These are phyloP conservation scores for Trichaptum fuscoviolaceum DNA, from an alignment of 768 basidiomycete species.

Conservation along the genomic window DNA sequence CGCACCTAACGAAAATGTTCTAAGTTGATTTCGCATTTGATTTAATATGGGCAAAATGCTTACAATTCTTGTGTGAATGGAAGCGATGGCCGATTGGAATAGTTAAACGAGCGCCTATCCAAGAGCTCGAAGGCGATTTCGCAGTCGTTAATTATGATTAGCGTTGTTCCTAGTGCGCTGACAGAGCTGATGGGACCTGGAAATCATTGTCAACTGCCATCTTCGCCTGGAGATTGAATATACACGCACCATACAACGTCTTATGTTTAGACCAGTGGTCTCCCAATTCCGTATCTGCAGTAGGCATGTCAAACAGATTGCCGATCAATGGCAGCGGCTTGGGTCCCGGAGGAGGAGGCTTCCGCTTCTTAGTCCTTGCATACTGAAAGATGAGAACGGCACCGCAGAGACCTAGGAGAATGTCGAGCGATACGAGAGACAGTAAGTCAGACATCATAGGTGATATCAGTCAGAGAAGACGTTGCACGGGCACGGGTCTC, in stretches of 20 bases:
- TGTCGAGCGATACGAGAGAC: too few relatives aligned
- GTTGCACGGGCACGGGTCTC: too few relatives aligned
- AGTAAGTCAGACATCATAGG: too few relatives aligned
- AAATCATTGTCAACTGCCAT: too few relatives aligned
- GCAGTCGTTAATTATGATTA: neutral
- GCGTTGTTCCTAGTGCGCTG: neutral
- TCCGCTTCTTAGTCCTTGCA: too few relatives aligned
- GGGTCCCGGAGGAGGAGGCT: slow-evolving; percentile 14
- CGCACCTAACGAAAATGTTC: neutral
- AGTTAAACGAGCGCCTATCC: neutral
- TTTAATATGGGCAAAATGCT: neutral
- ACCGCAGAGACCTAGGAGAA: too few relatives aligned
- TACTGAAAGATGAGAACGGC: too few relatives aligned
- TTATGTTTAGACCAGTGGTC: slow-evolving; percentile 20
- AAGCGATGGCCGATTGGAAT: neutral
- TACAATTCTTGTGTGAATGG: neutral
- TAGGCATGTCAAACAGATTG: slow-evolving; percentile 23
- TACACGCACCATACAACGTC: too few relatives aligned
- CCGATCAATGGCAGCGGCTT: slow-evolving; percentile 21
- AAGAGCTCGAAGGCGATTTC: neutral
- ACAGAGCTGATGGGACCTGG: neutral
- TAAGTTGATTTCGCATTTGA: neutral
- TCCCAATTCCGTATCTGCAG: slow-evolving; percentile 18
- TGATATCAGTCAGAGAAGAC: too few relatives aligned
- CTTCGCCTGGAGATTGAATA: too few relatives aligned